These are phyloP conservation scores for Kluyveromyces aestuarii DNA, from an alignment of 805 yeast genomes.

Conservation along the genomic window DNA sequence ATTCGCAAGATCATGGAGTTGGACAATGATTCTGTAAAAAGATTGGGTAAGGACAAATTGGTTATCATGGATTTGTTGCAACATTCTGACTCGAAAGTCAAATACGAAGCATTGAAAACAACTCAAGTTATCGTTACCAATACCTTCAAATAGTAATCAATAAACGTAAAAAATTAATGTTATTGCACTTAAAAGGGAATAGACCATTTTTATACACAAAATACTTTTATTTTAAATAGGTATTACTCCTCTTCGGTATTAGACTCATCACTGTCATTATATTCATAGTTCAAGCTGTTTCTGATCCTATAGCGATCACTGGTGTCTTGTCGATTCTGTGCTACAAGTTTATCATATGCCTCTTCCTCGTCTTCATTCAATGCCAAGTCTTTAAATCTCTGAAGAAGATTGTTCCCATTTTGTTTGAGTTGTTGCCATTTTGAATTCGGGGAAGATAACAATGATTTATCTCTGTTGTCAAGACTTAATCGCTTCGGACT, in stretches of 20 bases:
- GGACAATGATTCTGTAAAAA: slow-evolving; percentile 50
- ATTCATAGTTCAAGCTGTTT: slow-evolving; percentile 20
- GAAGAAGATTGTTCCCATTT: slow-evolving; percentile 6
- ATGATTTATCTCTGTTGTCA: slow-evolving; percentile 7
- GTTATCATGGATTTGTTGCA: slow-evolving; percentile 79
- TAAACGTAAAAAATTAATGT: neutral
- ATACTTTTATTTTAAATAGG: neutral
- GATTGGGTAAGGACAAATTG: slow-evolving; percentile 55
- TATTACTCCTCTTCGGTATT: slow-evolving; percentile 9
- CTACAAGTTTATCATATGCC: slow-evolving; percentile 15
- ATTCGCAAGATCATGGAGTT: slow-evolving; percentile 51
- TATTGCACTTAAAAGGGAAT: neutral
- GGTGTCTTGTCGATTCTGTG: slow-evolving; percentile 6
- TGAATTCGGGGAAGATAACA: neutral
- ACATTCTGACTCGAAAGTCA: slow-evolving; percentile 74
- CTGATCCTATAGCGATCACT: slow-evolving; percentile 17
- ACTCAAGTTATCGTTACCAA: slow-evolving; percentile 91
- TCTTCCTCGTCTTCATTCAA: slow-evolving; percentile 24
- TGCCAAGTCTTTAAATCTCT: slow-evolving; percentile 26
- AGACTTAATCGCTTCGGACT: neutral
- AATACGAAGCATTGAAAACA: slow-evolving; percentile 90
- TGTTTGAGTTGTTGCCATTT: slow-evolving; percentile 2
- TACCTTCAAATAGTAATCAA: slow-evolving; percentile 37
- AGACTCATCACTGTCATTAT: slow-evolving; percentile 15
- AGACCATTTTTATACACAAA: neutral